phyloP scores from a whole-genome alignment of 345 rosid genomes.

The Salix brachista region DNA sequence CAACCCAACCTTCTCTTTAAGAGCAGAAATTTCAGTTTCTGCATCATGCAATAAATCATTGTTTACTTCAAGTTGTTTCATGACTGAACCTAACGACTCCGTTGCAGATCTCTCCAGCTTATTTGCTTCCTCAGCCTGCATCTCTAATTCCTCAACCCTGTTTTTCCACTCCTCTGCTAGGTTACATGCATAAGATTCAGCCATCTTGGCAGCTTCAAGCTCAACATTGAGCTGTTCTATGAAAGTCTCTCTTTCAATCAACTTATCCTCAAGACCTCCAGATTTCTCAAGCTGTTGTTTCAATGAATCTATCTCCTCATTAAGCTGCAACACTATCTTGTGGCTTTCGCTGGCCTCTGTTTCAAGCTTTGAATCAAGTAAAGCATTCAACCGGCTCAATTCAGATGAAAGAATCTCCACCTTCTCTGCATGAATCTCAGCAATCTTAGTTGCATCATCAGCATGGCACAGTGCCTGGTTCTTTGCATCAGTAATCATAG shows the following conservation, averaged over 20 bases:
- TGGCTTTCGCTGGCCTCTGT: constrained; percentile 42
- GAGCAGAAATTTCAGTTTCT: constrained; percentile 52
- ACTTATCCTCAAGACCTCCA: constrained; percentile 44
- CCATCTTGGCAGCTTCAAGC: constrained; percentile 79
- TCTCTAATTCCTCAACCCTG: constrained; percentile 62
- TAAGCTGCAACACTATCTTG: constrained; percentile 44
- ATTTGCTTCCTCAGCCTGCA: constrained; percentile 51
- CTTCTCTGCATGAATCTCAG: constrained; percentile 72
- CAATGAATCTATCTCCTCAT: constrained; percentile 54
- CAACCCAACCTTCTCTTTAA: constrained; percentile 65
- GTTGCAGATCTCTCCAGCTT: constrained; percentile 81
- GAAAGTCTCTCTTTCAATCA: constrained; percentile 52
- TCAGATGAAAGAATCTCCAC: constrained; percentile 79
- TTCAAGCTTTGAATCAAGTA: constrained; percentile 72
- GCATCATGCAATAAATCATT: constrained; percentile 67
- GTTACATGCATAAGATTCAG: constrained; percentile 75
- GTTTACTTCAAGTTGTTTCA: constrained; percentile 75
- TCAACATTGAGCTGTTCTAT: constrained; percentile 76
- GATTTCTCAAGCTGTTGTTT: constrained; percentile 58
- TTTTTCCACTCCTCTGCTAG: constrained; percentile 67
- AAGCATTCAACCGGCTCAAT: constrained; percentile 51
- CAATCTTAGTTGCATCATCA: constrained; percentile 85
- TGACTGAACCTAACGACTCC: constrained; percentile 71
- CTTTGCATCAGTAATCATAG: constrained; percentile 68
- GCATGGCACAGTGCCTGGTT: constrained; percentile 85